Base-by-base conservation (phyloP, 1,284 basidiomycete genomes). In the Leccinum pachyderme region DNA sequence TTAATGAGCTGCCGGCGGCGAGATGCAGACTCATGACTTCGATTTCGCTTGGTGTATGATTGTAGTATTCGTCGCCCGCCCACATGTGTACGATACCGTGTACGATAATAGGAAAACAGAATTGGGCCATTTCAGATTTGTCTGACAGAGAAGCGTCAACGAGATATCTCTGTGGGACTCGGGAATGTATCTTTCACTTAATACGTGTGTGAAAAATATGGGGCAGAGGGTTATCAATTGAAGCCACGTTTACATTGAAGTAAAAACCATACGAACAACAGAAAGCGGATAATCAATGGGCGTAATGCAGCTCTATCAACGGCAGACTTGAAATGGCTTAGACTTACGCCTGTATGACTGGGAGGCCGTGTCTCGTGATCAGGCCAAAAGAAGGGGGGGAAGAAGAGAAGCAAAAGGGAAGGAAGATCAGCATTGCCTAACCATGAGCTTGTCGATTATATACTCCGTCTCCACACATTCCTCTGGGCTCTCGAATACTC, bases 391-490 rank as follows among this genome's bases (percentile, higher is more conserved):
- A 35, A 15, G 15, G 4, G 12, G 18, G 18, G 22, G 22, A 39
- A 39, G 18, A 39, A 39, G 18, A 22, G 37, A 12, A 22, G 11
- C 11, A 6, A 4, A 39, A 32, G 5, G 4, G 12, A 13, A 12
- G 18, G 22, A 22, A 39, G 7, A 39, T 22, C 37, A 39, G 22
- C 11, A 11, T 22, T 39, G 18, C 15, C 35, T n/a, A 39, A 18
- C 18, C 39, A 27, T 31, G 29, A 61, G 29, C 32, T 33, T 53
- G 12, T 49, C 63, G 46, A 80, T 62, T 52, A 80, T 69, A 15
- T 68, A 67, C 43, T 72, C 72, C 24, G 77, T 79, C 66, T 89
- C 88, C 7, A 81, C 74, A 62, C 88, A 90, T 60, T 91, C 87
- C 56, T 65, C 70, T 7, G 89, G 84, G 39, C 81, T 68, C 60